These are phyloP conservation scores for Leccinum truebloodii DNA, from an alignment of 768 basidiomycete genomes.

Conservation along the genomic window DNA sequence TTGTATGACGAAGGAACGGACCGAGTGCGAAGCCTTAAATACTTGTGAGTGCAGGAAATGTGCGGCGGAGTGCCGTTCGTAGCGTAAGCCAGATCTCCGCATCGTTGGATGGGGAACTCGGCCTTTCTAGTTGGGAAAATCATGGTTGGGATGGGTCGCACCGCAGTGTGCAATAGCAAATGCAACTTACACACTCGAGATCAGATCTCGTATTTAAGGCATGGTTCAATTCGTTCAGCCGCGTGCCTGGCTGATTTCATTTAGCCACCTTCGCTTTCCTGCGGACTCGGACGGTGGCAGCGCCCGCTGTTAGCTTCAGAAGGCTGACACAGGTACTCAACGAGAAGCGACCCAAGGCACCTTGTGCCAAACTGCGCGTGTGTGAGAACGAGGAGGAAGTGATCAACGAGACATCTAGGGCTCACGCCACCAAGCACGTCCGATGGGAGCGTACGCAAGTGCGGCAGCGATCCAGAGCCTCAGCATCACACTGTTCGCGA, in stretches of 20 bases:
- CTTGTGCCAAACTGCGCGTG: slow-evolving; percentile 16
- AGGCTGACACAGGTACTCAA: slow-evolving; percentile 25
- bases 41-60: slow-evolving; percentile 18
- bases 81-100: slow-evolving; percentile 37
- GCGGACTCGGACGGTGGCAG: slow-evolving; percentile 27
- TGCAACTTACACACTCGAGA: slow-evolving; percentile 33
- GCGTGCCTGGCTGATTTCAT: slow-evolving; percentile 39
- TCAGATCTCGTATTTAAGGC: slow-evolving; percentile 36
- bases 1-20: slow-evolving; percentile 29
- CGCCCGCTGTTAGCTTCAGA: slow-evolving; percentile 17
- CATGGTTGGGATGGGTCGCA: slow-evolving; percentile 28
- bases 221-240: slow-evolving; percentile 24
- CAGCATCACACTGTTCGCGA: background rate
- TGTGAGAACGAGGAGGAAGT: slow-evolving; percentile 26
- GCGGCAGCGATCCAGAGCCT: slow-evolving; percentile 24
- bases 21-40: slow-evolving; percentile 25
- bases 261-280: slow-evolving; percentile 35
- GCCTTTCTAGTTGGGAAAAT: slow-evolving; percentile 40
- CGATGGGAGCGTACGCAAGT: slow-evolving; percentile 14
- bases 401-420: slow-evolving; percentile 18
- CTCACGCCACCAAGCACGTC: slow-evolving; percentile 24
- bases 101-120: slow-evolving; percentile 33
- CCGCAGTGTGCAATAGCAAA: slow-evolving; percentile 31
- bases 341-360: slow-evolving; percentile 21
- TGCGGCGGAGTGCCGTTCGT: slow-evolving; percentile 34